Base-by-base conservation (phyloP, 352 stramenopile species). In the Globisporangium emineosum region DNA sequence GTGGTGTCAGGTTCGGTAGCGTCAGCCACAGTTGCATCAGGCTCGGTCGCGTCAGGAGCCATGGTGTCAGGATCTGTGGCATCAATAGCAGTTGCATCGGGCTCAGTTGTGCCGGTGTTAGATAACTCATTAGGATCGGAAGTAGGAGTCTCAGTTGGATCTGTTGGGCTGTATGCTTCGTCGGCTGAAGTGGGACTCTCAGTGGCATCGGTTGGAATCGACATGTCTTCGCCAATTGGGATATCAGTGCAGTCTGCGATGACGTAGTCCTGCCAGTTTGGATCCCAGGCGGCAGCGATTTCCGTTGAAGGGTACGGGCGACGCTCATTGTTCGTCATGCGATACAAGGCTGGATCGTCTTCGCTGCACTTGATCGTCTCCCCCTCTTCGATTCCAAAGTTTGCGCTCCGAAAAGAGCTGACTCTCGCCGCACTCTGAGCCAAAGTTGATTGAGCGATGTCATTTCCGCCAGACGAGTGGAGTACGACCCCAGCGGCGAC, bases 401-500 rank as follows among this genome's bases (percentile, higher is more conserved):
- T 61, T 8, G 56, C 29, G 45, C 30, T 57, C 25, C 43, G 43
- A 9, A 64, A 47, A 57, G 58, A 37, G n/a, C n/a, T 64, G 27
- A 45, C 58, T 49, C n/a, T 30, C n/a, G 43, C 43, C 3, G 23
- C 43, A 57, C 32, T 49, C 32, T 64, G 58, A 7, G 21, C 35
- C 43, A 57, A 32, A 9, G 64, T 60, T 3, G 58, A 35, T 10
- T 62, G 32, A 21, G 23, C n/a, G 21, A 32, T n/a, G 0, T 23
- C 17, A 30, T 29, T 43, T 1, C 30, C 27, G 2, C 33, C 6
- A 3, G 50, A 55, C 12, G 30, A 37, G 51, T 66, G 53, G 25
- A 69, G 50, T 15, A 42, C 64, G 10, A 66, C 50, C 17, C 64
- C 64, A 1, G 43, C 12, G 27, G 66, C 64, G 21, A 66, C 64